Base-by-base conservation (phyloP, 2,329 filamentous ascomycete genomes). In the Whalleya microplaca region DNA sequence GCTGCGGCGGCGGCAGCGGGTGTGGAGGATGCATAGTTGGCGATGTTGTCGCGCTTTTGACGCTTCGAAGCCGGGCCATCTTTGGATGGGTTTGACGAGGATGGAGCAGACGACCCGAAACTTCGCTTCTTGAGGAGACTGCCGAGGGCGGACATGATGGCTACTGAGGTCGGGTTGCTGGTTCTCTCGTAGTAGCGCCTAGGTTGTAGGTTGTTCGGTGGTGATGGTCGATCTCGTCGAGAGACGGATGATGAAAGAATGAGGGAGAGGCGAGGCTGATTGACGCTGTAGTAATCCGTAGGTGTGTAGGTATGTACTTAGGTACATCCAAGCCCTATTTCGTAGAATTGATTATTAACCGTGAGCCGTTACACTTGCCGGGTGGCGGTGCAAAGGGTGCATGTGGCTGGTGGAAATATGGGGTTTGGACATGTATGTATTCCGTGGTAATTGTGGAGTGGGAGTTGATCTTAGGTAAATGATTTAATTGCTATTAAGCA, bases 81-180 rank as follows among this genome's bases (percentile, higher is more conserved):
- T 32, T 74, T 76, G 43, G 73, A 76, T 5, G 72, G 72, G n/a
- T 74, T 79, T 41, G 79, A 50, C 45, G 57, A 82, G 21, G 79
- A 88, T 45, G 80, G 85, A 41, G 86, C 84, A 43, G 84, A 87
- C 49, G 83, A 91, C 18, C 84, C 82, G 12, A 84, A 84, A 47
- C 83, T 82, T 27, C 23, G 23, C 23, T 27, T 76, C 78, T 73
- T 82, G 53, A 68, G 80, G 63, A 91, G 76, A 68, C 88, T 88
- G 49, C 83, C 76, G 56, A 84, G 78, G 56, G 89, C 81, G 61
- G 80, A 82, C 66, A 81, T 84, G 66, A 80, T 84, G 75, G 88
- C 86, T n/a, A n/a, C n/a, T n/a, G 65, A 76, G 80, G 6, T 51
- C 3, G 16, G 21, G 23, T 21, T 29, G n/a, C n/a, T 23, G 45